Base-by-base conservation (phyloP, 148 eudicot genomes). In the Arbutus unedo region DNA sequence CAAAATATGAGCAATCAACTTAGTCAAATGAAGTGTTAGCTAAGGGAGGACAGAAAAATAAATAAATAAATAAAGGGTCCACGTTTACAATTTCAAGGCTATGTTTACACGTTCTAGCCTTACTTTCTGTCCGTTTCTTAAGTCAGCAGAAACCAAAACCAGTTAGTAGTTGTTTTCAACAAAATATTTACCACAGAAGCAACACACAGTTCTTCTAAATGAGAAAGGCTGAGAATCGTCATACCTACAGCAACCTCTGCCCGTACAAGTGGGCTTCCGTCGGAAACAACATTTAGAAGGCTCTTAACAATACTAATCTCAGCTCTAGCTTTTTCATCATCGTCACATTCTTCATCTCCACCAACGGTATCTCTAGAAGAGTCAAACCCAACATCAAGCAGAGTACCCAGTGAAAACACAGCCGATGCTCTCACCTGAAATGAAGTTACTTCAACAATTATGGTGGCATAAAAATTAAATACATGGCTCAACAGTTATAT, bases 181-280 rank as follows among this genome's bases (percentile, higher is more conserved):
- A 4, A 21, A 14, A 23, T 25, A 50, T 19, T 51, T 50, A 49
- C 11, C 31, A 3, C 14, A 3, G 80, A 56, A 7, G 68, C 49
- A 56, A 57, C 8, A 43, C 4, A 41, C 16, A 78, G 43, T 38
- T 57, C 67, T 57, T 43, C 62, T 57, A 76, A 3, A 38, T 51
- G 53, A 80, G 41, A 75, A 25, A 45, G 67, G 79, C 10, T 18
- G 77, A 62, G 8, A 77, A 41, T 74, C 19, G 4, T 80, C 93
- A 68, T 93, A 96, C 99, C 99, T 78, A 93, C 97, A 78, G 98
- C 97, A 85, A 96, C 93, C 89, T 96, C 99, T 75, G 93, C 94
- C 78, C 98, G 88, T 49, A 96, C 99, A 77, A 96, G 90, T 55
- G 99, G 98, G 84, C 99, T 96, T 85, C 96, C 99, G 92, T 96